Conservation (phyloP, 1,139 yeast genomes). For the Arxiozyma telluris region DNA sequence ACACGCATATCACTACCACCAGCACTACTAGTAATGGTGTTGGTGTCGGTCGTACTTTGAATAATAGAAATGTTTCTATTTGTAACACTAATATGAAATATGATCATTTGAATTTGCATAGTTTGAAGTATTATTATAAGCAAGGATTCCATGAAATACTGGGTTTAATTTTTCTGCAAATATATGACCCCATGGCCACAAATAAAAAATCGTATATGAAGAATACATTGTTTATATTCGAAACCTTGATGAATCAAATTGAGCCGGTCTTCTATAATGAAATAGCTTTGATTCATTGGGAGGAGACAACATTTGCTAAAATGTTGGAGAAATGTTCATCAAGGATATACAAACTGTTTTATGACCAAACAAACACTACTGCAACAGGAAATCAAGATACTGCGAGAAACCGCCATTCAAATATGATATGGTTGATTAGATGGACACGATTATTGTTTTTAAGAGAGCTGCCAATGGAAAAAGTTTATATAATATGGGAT, state of each 20-base stretch:
- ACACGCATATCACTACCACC: background rate
- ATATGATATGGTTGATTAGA: constrained; percentile 60
- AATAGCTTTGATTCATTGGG: constrained; percentile 29
- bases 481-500: constrained; percentile 49
- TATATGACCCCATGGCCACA: constrained; percentile 25
- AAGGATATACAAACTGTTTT: constrained; percentile 30
- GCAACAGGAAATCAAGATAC: constrained; percentile 19
- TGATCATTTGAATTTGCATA: constrained; percentile 15
- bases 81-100: too few relatives aligned
- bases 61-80: too few relatives aligned
- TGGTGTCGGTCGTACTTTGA: too few relatives aligned
- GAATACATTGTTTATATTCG: constrained; percentile 23
- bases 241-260: constrained; percentile 29
- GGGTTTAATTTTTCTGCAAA: constrained; percentile 47
- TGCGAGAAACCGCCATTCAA: constrained; percentile 32
- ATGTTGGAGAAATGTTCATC: constrained; percentile 38
- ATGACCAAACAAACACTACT: constrained; percentile 14
- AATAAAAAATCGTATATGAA: constrained; percentile 5
- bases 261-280: constrained; percentile 28
- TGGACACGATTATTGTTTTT: constrained; percentile 51
- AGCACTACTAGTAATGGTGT: too few relatives aligned
- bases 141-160: constrained; percentile 67
- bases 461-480: constrained; percentile 48
- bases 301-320: constrained; percentile 36
- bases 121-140: constrained; percentile 39